Conservation (phyloP, 208 protist species). For the Leishmania turanica region DNA sequence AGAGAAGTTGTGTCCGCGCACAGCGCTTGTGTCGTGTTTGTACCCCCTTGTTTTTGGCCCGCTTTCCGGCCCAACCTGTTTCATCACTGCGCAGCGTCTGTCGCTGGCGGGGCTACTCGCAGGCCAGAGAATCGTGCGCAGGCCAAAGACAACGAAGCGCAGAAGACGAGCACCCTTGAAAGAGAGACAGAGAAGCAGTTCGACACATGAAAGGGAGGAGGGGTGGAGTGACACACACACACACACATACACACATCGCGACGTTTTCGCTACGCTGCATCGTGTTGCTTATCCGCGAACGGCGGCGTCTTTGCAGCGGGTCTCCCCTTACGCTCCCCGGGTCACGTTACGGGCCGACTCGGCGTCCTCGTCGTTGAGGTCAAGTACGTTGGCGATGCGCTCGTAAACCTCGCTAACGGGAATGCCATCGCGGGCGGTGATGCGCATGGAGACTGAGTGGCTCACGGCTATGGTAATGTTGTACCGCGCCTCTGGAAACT, state of each 20-base stretch:
- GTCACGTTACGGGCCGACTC: slow-evolving; percentile 8
- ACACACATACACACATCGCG: background rate
- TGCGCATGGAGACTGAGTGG: slow-evolving; percentile 37
- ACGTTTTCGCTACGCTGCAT: background rate
- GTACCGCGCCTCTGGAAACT: slow-evolving; percentile 51
- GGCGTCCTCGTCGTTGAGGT: slow-evolving; percentile 18
- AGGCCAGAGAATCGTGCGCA: background rate
- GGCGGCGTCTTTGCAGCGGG: slow-evolving; percentile 3
- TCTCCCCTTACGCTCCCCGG: background rate
- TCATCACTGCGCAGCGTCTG: background rate
- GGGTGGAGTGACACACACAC: background rate
- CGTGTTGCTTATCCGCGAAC: slow-evolving; percentile 6
- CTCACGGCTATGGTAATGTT: slow-evolving; percentile 51
- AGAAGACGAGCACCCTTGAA: too few species aligned
- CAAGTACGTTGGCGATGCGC: slow-evolving; percentile 13
- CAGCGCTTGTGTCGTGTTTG: background rate
- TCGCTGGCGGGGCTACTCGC: too few species aligned
- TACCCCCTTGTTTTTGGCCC: too few species aligned
- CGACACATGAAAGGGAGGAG: background rate
- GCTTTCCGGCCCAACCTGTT: too few species aligned
- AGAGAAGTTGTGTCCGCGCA: background rate
- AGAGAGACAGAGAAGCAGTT: too few species aligned
- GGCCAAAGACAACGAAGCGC: too few species aligned
- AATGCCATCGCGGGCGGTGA: slow-evolving; percentile 26
- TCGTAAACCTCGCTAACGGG: slow-evolving; percentile 22